Base-by-base conservation (phyloP, 169 alveolate species). In the Plasmodium vinckei region DNA sequence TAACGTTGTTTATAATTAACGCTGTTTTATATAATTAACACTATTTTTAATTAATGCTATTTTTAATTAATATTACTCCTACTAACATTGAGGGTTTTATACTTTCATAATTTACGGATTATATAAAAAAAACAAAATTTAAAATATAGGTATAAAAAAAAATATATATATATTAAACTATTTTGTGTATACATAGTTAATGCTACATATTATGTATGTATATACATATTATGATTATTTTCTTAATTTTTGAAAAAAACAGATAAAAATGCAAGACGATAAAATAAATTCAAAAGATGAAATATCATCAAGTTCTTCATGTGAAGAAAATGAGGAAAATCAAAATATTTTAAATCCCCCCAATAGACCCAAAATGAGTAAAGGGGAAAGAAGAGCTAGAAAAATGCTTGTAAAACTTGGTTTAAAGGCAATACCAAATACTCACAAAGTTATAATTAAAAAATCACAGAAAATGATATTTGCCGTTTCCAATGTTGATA, bases 361-460 rank as follows among this genome's bases (percentile, higher is more conserved):
- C 5, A 68, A 87, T 25, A 60, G 92, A 15, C 93, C 94, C 88
- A 95, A 84, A 68, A 77, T 77, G 79, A 96, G 95, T 95, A 95
- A 98, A 89, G 97, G 97, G 72, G 99, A 98, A 90, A 97, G 97
- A 96, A 98, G 97, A 91, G 96, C 98, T 87, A 88, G 98, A 68
- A 97, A 97, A 77, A 97, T 98, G 61, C 96, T 98, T 87, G 87
- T 88, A 46, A 97, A 97, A 88, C 95, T 97, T 21, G 99, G 99
- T 21, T 92, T 98, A 92, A 97, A 97, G 87, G 95, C 96, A 42
- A 94, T 97, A 61, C 93, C 97, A 13, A 98, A 98, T 47, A 94
- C 97, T 17, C 96, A 94, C 89, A 95, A 98, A 92, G 98, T 97
- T 27, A 95, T 98, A 87, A 94, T 97, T 87, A 96, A 95, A 91